Conservation (phyloP, 176 grass and related monocot genomes). For the Echinochloa phyllopogon region DNA sequence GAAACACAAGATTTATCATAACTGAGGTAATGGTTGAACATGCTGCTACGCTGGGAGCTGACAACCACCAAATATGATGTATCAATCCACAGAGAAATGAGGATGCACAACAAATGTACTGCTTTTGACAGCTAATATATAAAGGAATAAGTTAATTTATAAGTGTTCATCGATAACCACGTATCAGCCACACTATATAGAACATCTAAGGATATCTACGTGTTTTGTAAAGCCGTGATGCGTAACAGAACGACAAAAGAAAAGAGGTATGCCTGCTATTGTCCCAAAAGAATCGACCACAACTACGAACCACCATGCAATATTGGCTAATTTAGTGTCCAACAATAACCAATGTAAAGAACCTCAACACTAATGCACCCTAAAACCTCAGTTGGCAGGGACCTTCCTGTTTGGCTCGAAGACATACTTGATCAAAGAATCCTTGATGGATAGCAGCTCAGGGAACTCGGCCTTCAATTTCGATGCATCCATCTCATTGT, state of each 20-base stretch:
- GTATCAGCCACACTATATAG: slow-evolving; percentile 21
- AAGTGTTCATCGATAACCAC: not conserved
- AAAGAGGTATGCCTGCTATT: not conserved
- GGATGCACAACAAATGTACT: not conserved
- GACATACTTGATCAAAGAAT: slow-evolving; percentile 72
- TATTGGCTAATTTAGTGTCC: slow-evolving; percentile 18
- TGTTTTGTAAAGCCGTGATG: not conserved
- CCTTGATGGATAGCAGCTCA: slow-evolving; percentile 66
- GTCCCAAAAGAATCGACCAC: slow-evolving; percentile 26
- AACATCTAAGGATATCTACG: slow-evolving; percentile 7
- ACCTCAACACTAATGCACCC: not conserved
- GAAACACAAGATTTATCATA: too few species aligned
- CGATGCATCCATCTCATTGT: slow-evolving; percentile 78
- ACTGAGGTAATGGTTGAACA: not conserved
- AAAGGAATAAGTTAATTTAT: not conserved
- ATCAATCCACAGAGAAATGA: not conserved
- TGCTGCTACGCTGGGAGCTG: not conserved
- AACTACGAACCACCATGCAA: not conserved
- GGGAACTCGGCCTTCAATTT: slow-evolving; percentile 85
- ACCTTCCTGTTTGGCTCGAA: slow-evolving; percentile 84
- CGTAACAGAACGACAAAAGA: slow-evolving; percentile 20
- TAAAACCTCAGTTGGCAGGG: slow-evolving; percentile 32
- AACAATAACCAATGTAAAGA: slow-evolving; percentile 16
- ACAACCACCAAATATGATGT: not conserved
- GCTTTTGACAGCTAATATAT: not conserved